Percentiles rank a stretch among this genome's conserved stretches.
These are phyloP conservation scores for Scedosporium minutisporum DNA, from an alignment of 2,329 filamentous ascomycete genomes.

Conservation along the genomic window DNA sequence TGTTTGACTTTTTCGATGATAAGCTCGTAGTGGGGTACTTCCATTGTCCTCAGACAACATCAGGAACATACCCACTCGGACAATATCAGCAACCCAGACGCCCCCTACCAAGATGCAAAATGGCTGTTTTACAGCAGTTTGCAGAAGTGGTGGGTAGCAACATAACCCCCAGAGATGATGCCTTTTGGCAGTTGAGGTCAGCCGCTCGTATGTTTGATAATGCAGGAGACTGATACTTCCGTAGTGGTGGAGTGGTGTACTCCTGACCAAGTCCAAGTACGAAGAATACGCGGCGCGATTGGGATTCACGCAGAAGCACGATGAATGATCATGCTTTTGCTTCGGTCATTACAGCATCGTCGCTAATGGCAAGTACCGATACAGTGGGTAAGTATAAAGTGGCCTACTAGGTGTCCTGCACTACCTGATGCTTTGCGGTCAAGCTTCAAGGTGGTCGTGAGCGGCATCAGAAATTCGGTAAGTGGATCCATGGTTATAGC, in stretches of 20 bases:
- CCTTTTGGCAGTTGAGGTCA: background rate
- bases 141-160: background rate
- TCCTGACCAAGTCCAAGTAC: too few species aligned
- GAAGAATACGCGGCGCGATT: background rate
- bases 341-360: background rate
- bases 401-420: too few species aligned
- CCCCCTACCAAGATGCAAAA: background rate
- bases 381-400: too few species aligned
- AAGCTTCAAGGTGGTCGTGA: background rate
- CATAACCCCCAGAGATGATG: slow-evolving; percentile 2
- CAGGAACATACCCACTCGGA: too few species aligned
- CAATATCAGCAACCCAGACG: background rate
- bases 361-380: too few species aligned
- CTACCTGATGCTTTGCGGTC: background rate
- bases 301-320: background rate
- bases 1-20: background rate
- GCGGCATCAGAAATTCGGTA: background rate
- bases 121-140: too few species aligned
- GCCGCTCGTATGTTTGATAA: too few species aligned
- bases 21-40: too few species aligned
- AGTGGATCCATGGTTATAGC: background rate
- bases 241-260: too few species aligned
- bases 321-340: background rate
- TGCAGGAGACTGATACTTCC: too few species aligned
- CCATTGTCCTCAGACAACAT: too few species aligned